Conservation (phyloP, 169 alveolate species). For the Plasmodium blacklocki region DNA sequence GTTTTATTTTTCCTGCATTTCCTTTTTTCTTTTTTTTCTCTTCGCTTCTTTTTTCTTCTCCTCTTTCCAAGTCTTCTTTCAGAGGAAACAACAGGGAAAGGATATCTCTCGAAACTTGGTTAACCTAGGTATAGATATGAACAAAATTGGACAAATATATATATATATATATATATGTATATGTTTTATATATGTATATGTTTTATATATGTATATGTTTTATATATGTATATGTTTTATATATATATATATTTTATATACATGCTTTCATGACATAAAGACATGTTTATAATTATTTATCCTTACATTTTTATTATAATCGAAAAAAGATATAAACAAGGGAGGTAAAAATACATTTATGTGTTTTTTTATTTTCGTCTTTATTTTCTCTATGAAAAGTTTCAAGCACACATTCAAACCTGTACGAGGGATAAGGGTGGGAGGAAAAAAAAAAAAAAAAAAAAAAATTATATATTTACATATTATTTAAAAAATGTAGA, state of each 20-base stretch:
- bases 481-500: not conserved
- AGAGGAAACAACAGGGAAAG: conserved; percentile 1
- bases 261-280: not conserved
- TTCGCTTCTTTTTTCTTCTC: not conserved
- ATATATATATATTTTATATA: not conserved
- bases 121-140: not conserved
- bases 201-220: not conserved
- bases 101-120: not conserved
- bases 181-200: not conserved
- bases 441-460: not conserved
- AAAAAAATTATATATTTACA: not conserved
- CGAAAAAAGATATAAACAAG: conserved; percentile 54
- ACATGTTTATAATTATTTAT: too few relatives aligned
- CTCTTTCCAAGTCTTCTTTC: conserved; percentile 5
- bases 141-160: not conserved
- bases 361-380: conserved; percentile 53
- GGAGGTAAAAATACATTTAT: conserved; percentile 41
- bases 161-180: not conserved
- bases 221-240: not conserved
- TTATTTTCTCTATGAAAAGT: conserved; percentile 33
- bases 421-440: not conserved
- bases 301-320: conserved; percentile 52
- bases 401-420: conserved; percentile 51
- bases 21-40: not conserved
- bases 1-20: not conserved